These are phyloP conservation scores for Russula vinacea DNA, from an alignment of 768 basidiomycete genomes.

Conservation along the genomic window DNA sequence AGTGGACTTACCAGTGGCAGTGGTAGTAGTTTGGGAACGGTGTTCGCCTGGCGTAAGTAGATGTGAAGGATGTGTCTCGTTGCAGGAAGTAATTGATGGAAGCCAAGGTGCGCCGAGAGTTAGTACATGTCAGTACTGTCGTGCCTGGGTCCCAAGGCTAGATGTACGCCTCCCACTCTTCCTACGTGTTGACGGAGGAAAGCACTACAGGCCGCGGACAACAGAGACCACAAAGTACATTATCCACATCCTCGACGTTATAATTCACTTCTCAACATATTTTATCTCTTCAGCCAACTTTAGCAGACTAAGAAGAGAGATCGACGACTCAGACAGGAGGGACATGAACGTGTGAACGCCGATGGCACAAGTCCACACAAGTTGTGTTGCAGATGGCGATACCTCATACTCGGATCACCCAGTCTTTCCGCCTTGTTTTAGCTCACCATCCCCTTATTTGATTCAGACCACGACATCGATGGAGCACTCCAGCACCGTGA, in stretches of 20 bases:
- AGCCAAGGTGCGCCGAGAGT: too few relatives aligned
- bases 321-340: background rate
- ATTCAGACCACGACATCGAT: background rate
- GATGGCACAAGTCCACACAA: background rate
- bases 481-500: background rate
- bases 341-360: background rate
- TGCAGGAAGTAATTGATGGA: background rate
- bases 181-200: background rate
- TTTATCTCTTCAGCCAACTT: background rate
- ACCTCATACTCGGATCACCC: background rate
- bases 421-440: background rate
- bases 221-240: background rate
- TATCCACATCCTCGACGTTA: background rate
- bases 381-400: background rate
- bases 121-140: too few relatives aligned
- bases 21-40: too few relatives aligned
- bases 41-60: too few relatives aligned
- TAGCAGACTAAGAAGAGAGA: background rate
- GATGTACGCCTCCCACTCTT: background rate
- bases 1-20: too few relatives aligned
- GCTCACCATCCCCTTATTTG: background rate
- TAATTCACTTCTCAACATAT: background rate
- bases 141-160: background rate
- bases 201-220: too few relatives aligned
- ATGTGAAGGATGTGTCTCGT: background rate